Conservation (phyloP, 164 flowering plant genomes). For the Berberis thunbergii region DNA sequence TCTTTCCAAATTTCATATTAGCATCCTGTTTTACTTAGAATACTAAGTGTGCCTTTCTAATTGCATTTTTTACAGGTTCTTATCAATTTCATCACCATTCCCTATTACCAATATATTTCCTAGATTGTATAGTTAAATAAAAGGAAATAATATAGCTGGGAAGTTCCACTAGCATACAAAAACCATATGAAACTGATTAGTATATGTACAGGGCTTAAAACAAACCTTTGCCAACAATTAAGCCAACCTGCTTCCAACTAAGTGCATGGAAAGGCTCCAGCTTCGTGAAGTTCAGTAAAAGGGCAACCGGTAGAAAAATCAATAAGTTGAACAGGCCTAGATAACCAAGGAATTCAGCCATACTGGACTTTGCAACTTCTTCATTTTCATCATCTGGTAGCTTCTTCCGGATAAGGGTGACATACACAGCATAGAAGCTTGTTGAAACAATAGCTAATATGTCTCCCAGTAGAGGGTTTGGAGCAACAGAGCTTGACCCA, state of each 20-base stretch:
- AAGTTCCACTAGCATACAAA: background rate
- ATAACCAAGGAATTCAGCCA: slow-evolving; percentile 95
- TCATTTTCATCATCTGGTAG: slow-evolving; percentile 74
- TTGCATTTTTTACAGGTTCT: no score
- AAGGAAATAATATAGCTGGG: background rate
- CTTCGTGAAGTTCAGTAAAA: slow-evolving; percentile 52
- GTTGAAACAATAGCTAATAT: slow-evolving; percentile 71
- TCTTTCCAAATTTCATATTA: no score
- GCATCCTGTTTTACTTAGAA: no score
- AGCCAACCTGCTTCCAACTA: slow-evolving; percentile 67
- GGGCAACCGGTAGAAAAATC: slow-evolving; percentile 81
- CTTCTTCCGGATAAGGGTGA: slow-evolving; percentile 79
- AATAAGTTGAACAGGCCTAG: slow-evolving; percentile 80
- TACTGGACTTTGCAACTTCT: slow-evolving; percentile 51
- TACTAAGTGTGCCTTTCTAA: no score
- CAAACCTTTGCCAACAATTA: slow-evolving; percentile 85
- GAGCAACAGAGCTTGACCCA: slow-evolving; percentile 30
- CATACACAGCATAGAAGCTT: slow-evolving; percentile 72
- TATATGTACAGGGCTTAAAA: background rate
- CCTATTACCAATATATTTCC: no score
- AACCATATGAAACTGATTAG: background rate
- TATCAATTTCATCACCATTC: no score
- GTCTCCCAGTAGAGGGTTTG: slow-evolving; percentile 84
- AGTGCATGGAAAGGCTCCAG: slow-evolving; percentile 58
- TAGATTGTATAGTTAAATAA: no score